Evolutionary conservation across 768 basidiomycete genomes (phyloP), one percentile per base, ranked within the genome.

Genomic region (Neoboletus magnificus): DNA sequence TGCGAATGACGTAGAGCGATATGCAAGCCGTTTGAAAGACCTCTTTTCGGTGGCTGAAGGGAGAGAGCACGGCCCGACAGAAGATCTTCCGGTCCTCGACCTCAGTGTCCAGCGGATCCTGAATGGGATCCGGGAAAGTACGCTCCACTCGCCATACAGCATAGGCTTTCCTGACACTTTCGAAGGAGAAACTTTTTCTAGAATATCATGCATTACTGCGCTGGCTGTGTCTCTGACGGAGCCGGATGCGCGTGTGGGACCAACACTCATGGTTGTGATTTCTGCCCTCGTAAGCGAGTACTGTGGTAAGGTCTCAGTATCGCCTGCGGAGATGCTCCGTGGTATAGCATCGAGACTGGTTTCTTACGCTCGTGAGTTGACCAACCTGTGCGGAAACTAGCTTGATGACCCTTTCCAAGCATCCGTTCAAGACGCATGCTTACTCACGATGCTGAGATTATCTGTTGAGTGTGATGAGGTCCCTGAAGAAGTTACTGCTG

Each of bases 371-470:
- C 65, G 86, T 85, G 59, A 64, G 81, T 69, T 23, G 47, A 64
- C 67, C 40, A 23, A 41, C 57, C 59, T 42, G 59, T 54, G 57
- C 42, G 48, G 60, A 52, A 45, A 35, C 25, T 35, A 43, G n/a
- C 40, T 42, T 56, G 44, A 50, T 29, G 23, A 13, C 48, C 6
- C 39, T 32, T 46, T 23, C 12, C 47, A 57, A 92, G 90, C 80
- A 33, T 74, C 85, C 29, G 81, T 92, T 9, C 87, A 89, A 65
- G 91, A 93, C 55, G 83, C 83, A 5, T 83, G 82, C 56, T 70
- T 93, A 30, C 66, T 92, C 32, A 78, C 85, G 4, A 87, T 93
- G 85, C 70, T 91, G 35, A 79, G 89, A 50, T 58, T 91, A 30
- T 75, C 80, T 47, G 82, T 79, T 3, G 79, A 83, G 20, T 86